These are phyloP conservation scores for Aspergillus cavernicola DNA, from an alignment of 495 filamentous ascomycete genomes.

Conservation along the genomic window DNA sequence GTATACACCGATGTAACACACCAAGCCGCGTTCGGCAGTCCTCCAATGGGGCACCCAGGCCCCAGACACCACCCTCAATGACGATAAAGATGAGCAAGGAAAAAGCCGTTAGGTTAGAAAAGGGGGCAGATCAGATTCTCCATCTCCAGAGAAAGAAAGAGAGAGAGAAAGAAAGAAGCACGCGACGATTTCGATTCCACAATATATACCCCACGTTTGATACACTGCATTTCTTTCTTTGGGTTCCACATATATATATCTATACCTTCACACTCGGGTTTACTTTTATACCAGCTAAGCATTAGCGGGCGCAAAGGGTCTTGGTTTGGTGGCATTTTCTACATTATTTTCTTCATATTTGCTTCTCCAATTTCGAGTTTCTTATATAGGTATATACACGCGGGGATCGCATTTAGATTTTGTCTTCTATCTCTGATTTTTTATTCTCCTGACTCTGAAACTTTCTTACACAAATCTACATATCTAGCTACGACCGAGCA, in stretches of 20 bases:
- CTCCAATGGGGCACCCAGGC: conserved; percentile 37
- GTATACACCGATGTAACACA: conserved; percentile 33
- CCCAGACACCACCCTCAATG: conserved; percentile 16
- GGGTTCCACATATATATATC: conserved; percentile 9
- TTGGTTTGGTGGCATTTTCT: conserved; percentile 30
- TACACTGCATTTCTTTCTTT: conserved; percentile 14
- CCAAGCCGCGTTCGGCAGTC: conserved; percentile 27
- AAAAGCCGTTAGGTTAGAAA: background rate
- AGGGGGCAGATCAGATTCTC: background rate
- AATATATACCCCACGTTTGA: conserved; percentile 26
- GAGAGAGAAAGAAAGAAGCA: too few relatives aligned
- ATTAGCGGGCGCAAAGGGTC: conserved; percentile 44
- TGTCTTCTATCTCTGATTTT: too few relatives aligned
- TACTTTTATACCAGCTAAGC: conserved; percentile 32
- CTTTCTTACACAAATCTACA: too few relatives aligned
- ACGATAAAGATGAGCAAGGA: background rate
- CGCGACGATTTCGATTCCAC: conserved; percentile 8
- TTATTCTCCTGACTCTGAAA: too few relatives aligned
- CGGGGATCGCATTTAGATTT: too few relatives aligned
- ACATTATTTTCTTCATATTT: conserved; percentile 10
- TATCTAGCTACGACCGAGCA: too few relatives aligned
- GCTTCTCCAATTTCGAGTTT: conserved; percentile 2
- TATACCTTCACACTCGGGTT: conserved; percentile 14
- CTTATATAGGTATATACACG: background rate
- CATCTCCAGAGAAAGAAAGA: too few relatives aligned